Conservation (phyloP, 768 basidiomycete genomes). For the Lactifluus pinguis region DNA sequence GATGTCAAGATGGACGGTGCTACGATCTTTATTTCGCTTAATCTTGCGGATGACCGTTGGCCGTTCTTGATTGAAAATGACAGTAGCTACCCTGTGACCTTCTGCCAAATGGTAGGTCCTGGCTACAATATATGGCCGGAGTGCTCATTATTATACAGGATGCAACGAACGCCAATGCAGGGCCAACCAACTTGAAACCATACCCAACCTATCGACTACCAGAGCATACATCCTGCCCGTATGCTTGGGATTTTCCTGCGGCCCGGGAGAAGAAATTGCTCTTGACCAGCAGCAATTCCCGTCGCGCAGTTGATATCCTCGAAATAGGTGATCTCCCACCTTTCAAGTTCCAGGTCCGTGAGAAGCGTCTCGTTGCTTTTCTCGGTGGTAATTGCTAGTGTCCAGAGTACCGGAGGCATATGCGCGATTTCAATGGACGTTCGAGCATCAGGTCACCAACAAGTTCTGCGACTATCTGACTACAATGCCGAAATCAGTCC, state of each 20-base stretch:
- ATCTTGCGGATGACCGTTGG: conserved; percentile 62
- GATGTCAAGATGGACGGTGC: conserved; percentile 81
- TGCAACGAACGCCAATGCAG: conserved; percentile 34
- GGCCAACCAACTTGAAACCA: conserved; percentile 31
- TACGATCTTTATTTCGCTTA: conserved; percentile 79
- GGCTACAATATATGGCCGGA: background rate
- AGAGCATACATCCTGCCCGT: conserved; percentile 47
- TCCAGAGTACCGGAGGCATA: conserved; percentile 46
- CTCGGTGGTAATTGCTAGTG: background rate
- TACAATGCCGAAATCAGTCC: conserved; percentile 81
- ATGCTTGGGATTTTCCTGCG: conserved; percentile 94
- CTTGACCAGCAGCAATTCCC: conserved; percentile 50
- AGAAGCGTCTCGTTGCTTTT: background rate
- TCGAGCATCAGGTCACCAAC: conserved; percentile 77
- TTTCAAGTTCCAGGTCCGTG: conserved; percentile 70
- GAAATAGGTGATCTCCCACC: conserved; percentile 91
- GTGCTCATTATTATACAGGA: conserved; percentile 20
- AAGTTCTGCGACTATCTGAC: conserved; percentile 77
- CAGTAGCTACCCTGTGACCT: conserved; percentile 56
- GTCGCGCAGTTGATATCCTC: conserved; percentile 77
- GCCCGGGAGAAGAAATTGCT: conserved; percentile 70
- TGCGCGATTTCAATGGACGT: conserved; percentile 82
- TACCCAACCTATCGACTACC: conserved; percentile 46
- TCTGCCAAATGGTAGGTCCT: conserved; percentile 63
- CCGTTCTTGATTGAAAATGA: conserved; percentile 89